Evolutionary conservation across 2,329 filamentous ascomycete genomes (phyloP).

Genomic region (Phialophora chinensis): DNA sequence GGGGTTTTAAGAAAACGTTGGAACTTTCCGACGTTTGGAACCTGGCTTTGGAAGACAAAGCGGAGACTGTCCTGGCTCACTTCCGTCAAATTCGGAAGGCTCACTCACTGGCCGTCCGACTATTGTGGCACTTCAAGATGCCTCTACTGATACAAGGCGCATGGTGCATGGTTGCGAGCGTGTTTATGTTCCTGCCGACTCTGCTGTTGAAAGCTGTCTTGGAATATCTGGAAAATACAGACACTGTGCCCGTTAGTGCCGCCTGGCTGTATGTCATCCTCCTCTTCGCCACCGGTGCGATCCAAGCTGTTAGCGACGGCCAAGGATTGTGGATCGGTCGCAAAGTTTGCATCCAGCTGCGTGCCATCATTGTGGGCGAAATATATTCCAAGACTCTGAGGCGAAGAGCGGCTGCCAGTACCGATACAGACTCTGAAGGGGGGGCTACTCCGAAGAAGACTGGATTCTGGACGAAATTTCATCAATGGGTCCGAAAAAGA

Average conservation of each 20-base stretch:
- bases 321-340: slow-evolving; percentile 92
- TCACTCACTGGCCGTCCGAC: slow-evolving; percentile 75
- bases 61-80: slow-evolving; percentile 75
- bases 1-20: slow-evolving; percentile 82
- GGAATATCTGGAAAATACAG: slow-evolving; percentile 88
- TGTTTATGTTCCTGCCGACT: slow-evolving; percentile 91
- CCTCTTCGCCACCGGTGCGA: slow-evolving; percentile 79
- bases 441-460: slow-evolving; percentile 47
- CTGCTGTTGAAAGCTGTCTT: slow-evolving; percentile 88
- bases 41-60: slow-evolving; percentile 84
- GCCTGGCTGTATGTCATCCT: slow-evolving; percentile 96
- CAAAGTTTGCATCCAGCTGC: slow-evolving; percentile 89
- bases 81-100: slow-evolving; percentile 89
- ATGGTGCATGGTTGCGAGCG: slow-evolving; percentile 78
- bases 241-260: slow-evolving; percentile 77
- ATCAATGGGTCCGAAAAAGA: slow-evolving; percentile 63
- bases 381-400: slow-evolving; percentile 96
- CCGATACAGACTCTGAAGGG: slow-evolving; percentile 74
- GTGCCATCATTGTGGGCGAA: slow-evolving; percentile 94
- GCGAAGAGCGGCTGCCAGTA: slow-evolving; percentile 80
- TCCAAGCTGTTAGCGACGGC: slow-evolving; percentile 82
- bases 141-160: slow-evolving; percentile 76
- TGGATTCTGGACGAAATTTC: slow-evolving; percentile 51
- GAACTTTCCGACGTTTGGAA: slow-evolving; percentile 93
- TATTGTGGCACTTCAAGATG: slow-evolving; percentile 82